Percentiles rank a stretch among this genome's conserved stretches.
phyloP scores from a whole-genome alignment of 306 rosid species.

The Cucurbita maxima region DNA sequence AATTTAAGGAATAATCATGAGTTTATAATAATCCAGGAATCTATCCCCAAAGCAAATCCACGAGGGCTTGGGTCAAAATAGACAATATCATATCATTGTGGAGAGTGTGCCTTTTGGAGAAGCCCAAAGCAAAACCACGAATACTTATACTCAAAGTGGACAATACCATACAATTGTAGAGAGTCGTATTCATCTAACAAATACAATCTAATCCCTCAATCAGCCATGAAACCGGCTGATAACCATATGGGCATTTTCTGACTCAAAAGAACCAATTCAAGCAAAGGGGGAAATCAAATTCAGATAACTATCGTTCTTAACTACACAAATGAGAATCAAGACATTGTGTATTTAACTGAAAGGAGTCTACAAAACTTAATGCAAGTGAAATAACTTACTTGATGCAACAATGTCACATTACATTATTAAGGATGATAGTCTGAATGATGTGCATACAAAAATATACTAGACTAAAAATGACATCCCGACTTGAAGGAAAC shows the following conservation, averaged over 20 bases:
- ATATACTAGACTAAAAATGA: not conserved
- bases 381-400: not conserved
- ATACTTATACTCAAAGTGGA: too few relatives aligned
- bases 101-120: too few relatives aligned
- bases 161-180: too few relatives aligned
- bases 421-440: not conserved
- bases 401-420: not conserved
- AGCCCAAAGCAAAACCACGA: too few relatives aligned
- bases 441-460: not conserved
- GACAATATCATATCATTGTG: too few relatives aligned
- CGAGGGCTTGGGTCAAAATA: too few relatives aligned
- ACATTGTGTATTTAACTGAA: not conserved
- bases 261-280: not conserved
- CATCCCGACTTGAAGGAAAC: not conserved
- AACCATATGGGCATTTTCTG: not conserved
- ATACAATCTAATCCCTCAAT: not conserved
- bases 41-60: too few relatives aligned
- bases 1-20: too few relatives aligned
- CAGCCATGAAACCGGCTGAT: not conserved
- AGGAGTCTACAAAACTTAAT: not conserved
- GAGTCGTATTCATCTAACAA: too few relatives aligned
- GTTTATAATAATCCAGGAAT: too few relatives aligned
- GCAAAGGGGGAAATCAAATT: not conserved
- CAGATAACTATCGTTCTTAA: not conserved
- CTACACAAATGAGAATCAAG: not conserved